phyloP scores from a whole-genome alignment of 306 rosid species.

The Dryas drummondii region DNA sequence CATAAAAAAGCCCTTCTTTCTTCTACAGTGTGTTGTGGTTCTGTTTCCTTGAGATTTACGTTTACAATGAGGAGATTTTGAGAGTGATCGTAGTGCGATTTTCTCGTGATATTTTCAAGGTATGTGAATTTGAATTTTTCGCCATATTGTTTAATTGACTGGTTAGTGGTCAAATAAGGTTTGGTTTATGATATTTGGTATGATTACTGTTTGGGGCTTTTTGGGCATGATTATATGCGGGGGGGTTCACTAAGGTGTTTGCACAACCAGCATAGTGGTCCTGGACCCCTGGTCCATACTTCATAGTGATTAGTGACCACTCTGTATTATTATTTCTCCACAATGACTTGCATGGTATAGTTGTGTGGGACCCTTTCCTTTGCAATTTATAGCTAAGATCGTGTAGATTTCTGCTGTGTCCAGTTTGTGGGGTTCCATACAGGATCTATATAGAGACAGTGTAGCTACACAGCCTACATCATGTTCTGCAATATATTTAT shows the following conservation, averaged over 20 bases:
- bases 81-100: slow-evolving; percentile 10
- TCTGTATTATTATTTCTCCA: neutral
- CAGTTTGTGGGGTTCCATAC: slow-evolving; percentile 10
- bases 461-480: neutral
- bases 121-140: slow-evolving; percentile 10
- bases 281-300: slow-evolving; percentile 4
- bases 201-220: neutral
- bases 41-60: slow-evolving; percentile 57
- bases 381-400: neutral
- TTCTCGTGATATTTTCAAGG: slow-evolving; percentile 39
- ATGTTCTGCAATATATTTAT: neutral
- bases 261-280: slow-evolving; percentile 4
- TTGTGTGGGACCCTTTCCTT: neutral
- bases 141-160: neutral
- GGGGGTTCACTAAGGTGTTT: neutral
- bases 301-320: neutral
- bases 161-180: neutral
- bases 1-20: slow-evolving; percentile 10
- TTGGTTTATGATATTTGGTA: neutral
- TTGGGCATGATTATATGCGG: neutral
- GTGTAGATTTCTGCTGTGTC: slow-evolving; percentile 1
- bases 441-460: slow-evolving; percentile 12
- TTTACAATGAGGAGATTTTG: slow-evolving; percentile 40
- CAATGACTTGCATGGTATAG: neutral
- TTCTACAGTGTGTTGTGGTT: slow-evolving; percentile 8